These are phyloP conservation scores for Amanita thiersii DNA, from an alignment of 768 basidiomycete genomes.

Conservation along the genomic window DNA sequence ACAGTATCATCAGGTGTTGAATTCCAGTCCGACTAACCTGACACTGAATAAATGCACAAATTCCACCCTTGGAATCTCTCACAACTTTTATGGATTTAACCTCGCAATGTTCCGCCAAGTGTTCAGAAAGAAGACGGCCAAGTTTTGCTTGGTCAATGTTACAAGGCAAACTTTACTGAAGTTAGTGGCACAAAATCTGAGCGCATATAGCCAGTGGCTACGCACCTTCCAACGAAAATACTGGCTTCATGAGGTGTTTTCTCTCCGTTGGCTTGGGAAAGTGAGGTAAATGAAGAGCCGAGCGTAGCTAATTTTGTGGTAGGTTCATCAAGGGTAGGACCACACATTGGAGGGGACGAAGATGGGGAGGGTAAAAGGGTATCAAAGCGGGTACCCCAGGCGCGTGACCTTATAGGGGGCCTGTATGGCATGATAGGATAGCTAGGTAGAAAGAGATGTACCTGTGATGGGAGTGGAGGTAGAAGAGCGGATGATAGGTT, in stretches of 20 bases:
- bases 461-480: conserved; percentile 12
- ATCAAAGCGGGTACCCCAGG: conserved; percentile 73
- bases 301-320: conserved; percentile 12
- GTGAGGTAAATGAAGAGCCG: conserved; percentile 10
- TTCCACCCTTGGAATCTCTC: conserved; percentile 66
- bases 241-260: conserved; percentile 68
- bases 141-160: conserved; percentile 61
- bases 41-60: conserved; percentile 84
- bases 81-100: conserved; percentile 66
- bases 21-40: conserved; percentile 37
- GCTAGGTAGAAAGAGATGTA: conserved; percentile 12
- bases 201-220: conserved; percentile 7
- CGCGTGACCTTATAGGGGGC: conserved; percentile 27
- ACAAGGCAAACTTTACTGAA: conserved; percentile 49
- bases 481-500: conserved; percentile 9
- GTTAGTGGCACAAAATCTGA: not conserved
- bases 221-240: conserved; percentile 78
- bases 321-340: conserved; percentile 7
- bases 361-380: conserved; percentile 47
- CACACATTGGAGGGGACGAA: conserved; percentile 23
- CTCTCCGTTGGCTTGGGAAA: conserved; percentile 25
- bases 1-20: conserved; percentile 4
- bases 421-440: conserved; percentile 36
- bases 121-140: conserved; percentile 48
- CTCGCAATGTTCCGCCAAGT: conserved; percentile 58